These are phyloP conservation scores for Prunella vulgaris DNA, from an alignment of 257 asterid species.

Conservation along the genomic window DNA sequence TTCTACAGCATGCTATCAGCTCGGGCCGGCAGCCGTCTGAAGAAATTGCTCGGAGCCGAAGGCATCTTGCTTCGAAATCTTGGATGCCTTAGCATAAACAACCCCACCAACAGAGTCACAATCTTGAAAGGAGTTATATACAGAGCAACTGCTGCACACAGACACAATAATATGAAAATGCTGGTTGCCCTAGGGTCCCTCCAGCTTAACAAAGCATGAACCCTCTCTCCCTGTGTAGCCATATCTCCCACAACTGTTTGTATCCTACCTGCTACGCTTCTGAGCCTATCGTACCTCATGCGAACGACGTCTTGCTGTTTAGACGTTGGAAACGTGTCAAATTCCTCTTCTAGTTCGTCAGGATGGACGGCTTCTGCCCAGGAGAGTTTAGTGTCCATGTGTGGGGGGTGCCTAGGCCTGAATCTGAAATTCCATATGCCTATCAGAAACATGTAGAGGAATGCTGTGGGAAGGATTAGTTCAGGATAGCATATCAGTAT, in stretches of 20 bases:
- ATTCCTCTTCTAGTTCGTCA: constrained; percentile 75
- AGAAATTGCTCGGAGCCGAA: constrained; percentile 37
- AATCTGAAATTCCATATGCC: constrained; percentile 61
- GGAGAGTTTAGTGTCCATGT: constrained; percentile 69
- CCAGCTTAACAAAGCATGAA: constrained; percentile 44
- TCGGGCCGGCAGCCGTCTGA: constrained; percentile 40
- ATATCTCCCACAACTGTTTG: constrained; percentile 50
- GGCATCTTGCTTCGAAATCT: constrained; percentile 50
- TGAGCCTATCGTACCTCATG: constrained; percentile 55
- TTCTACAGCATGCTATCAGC: constrained; percentile 40
- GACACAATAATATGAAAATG: constrained; percentile 34
- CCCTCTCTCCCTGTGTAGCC: constrained; percentile 55
- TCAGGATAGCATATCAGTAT: constrained; percentile 71
- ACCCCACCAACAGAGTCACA: constrained; percentile 35
- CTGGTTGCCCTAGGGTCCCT: constrained; percentile 51
- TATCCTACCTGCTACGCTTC: constrained; percentile 49
- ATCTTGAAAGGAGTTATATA: constrained; percentile 55
- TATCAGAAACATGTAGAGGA: constrained; percentile 63
- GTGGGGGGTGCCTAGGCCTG: constrained; percentile 63
- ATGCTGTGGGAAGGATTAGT: constrained; percentile 55
- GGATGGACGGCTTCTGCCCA: constrained; percentile 71
- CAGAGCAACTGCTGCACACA: constrained; percentile 37
- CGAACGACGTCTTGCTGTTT: constrained; percentile 33
- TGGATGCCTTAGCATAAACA: constrained; percentile 42
- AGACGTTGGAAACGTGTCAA: constrained; percentile 69